Evolutionary conservation across 441 rosid genomes (phyloP).

Genomic region (Mallotus repandus): DNA sequence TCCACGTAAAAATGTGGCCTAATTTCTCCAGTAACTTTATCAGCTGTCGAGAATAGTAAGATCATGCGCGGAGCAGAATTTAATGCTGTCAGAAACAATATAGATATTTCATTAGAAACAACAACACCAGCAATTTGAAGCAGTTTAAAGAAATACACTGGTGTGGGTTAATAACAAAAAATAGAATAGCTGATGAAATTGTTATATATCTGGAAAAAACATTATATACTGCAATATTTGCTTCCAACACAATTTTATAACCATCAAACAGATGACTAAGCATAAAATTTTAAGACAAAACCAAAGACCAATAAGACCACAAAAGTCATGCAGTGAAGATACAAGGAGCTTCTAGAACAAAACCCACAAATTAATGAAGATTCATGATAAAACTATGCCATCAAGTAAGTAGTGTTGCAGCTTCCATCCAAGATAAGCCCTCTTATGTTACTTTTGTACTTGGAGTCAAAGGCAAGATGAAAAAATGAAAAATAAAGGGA

Average conservation of each 20-base stretch:
- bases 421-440: not conserved
- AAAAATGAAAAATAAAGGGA: no score
- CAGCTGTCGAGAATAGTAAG: constrained; percentile 16
- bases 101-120: not conserved
- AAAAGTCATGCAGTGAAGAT: not conserved
- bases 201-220: not conserved
- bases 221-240: not conserved
- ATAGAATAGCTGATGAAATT: not conserved
- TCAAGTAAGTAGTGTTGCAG: not conserved
- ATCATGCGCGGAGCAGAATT: constrained; percentile 30
- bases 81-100: constrained; percentile 34
- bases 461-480: no score
- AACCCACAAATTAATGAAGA: not conserved
- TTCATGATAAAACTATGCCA: not conserved
- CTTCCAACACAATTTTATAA: not conserved
- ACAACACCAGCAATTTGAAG: not conserved
- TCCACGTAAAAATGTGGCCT: constrained; percentile 14
- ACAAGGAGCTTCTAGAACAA: not conserved
- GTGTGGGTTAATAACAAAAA: not conserved
- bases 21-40: constrained; percentile 24
- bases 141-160: not conserved
- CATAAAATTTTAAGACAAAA: not conserved
- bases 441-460: not conserved
- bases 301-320: not conserved
- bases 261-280: not conserved